Percentiles rank a stretch among this genome's conserved stretches.
Conservation (phyloP, 164 flowering plant species). For the Vitis rotundifolia region DNA sequence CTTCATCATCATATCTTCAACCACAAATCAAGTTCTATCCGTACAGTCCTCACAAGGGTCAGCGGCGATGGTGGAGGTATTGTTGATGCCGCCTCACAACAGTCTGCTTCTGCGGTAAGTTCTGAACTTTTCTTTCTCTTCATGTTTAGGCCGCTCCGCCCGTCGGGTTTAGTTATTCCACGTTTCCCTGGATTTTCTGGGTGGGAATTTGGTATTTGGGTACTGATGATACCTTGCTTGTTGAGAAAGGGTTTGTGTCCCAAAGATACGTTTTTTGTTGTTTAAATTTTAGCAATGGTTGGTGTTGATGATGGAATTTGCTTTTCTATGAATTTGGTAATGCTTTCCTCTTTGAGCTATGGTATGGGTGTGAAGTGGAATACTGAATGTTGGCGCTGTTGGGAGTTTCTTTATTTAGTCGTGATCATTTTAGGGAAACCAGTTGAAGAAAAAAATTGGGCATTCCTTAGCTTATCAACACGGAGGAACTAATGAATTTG, state of each 20-base stretch:
- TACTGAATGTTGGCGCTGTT: too few relatives aligned
- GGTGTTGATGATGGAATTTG: neutral
- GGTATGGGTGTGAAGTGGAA: too few relatives aligned
- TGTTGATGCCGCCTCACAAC: constrained; percentile 26
- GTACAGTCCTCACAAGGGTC: constrained; percentile 22
- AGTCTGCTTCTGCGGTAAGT: constrained; percentile 35
- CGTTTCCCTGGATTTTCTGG: neutral
- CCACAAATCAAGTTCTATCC: constrained; percentile 9
- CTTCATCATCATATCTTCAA: neutral
- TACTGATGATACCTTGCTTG: neutral
- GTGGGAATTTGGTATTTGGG: neutral
- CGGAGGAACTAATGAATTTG: too few relatives aligned
- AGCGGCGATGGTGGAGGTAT: constrained; percentile 32
- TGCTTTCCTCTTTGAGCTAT: neutral
- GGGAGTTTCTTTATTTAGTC: too few relatives aligned
- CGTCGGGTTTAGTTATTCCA: neutral
- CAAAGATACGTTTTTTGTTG: neutral
- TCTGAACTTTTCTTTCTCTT: neutral
- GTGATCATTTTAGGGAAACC: too few relatives aligned
- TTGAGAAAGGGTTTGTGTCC: neutral
- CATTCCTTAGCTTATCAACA: too few relatives aligned
- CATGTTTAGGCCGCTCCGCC: neutral
- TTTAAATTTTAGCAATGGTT: neutral
- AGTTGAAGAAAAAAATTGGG: too few relatives aligned
- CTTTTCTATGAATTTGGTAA: neutral